Percentiles rank a stretch among this genome's conserved stretches.
Conservation (phyloP, 108 stramenopile species). For the Fistulifera pelliculosa region DNA sequence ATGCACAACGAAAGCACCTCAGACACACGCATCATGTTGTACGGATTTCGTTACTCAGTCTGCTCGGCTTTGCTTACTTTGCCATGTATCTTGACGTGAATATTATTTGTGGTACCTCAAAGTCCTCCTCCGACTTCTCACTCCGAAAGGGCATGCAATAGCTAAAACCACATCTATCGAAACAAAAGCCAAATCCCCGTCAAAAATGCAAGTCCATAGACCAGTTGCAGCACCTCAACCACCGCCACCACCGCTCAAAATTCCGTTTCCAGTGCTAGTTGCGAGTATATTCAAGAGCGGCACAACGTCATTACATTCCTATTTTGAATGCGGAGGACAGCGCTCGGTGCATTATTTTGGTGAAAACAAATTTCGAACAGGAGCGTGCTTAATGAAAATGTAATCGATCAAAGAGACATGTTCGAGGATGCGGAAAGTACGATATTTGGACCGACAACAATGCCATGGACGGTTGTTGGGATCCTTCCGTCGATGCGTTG, state of each 20-base stretch:
- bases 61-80: too few species aligned
- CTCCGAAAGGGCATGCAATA: too few species aligned
- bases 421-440: conserved; percentile 1
- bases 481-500: conserved; percentile 11
- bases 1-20: too few species aligned
- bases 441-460: neutral
- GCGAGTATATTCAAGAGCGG: conserved; percentile 4
- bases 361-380: conserved; percentile 1
- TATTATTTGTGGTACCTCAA: too few species aligned
- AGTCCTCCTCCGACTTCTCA: too few species aligned
- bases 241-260: neutral
- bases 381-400: neutral
- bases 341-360: neutral
- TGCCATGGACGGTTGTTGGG: conserved; percentile 7
- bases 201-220: neutral
- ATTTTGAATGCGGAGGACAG: conserved; percentile 11
- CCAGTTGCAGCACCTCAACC: too few species aligned
- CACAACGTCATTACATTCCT: neutral
- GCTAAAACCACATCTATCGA: too few species aligned
- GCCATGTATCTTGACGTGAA: too few species aligned
- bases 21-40: too few species aligned
- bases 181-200: neutral
- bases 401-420: neutral
- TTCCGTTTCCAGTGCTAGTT: neutral
- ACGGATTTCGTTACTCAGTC: too few species aligned